Base-by-base conservation (phyloP, 805 yeast genomes). In the Candida stauntonica region DNA sequence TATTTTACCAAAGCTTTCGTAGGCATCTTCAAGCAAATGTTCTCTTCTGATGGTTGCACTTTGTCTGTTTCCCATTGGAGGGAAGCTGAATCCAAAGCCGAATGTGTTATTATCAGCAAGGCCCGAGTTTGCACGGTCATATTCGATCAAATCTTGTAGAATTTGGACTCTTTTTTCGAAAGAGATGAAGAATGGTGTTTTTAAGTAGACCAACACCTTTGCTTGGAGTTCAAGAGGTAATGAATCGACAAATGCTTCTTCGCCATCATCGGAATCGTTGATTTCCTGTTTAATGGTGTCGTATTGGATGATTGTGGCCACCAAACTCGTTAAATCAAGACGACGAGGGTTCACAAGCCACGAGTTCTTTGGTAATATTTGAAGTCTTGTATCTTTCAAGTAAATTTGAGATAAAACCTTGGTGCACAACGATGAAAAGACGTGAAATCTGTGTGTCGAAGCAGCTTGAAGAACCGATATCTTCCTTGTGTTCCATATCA, bases 101-200 rank as follows among this genome's bases (percentile, higher is more conserved):
- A 31, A 35, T 5, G 17, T 4, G 13, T 36, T 26, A 9, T 14
- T 17, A 17, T 28, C 21, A 13, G 32, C 16, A 12, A 53, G 15
- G n/a, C 42, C 56, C 7, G 57, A 36, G 27, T 57, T 38, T 26
- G 54, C 55, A 42, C 67, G 64, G 51, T 87, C 95, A 9, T 66
- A 45, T 4, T 67, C 71, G 26, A 86, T 73, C 39, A 86, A 66
- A 9, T 66, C 58, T 44, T 83, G 85, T 54, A 91, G 86, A 1
- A 86, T 66, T 35, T 70, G 72, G 0, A 86, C 96, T 33, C 99
- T 68, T 24, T 75, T 72, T 17, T 72, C 70, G 58, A 91, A 91
- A 0, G 86, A 77, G 6, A 91, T 68, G 63, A 88, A 81, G 55
- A 85, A 91, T 3, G 98, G 96, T 3, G 81, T 64, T 35, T 75